Conservation (phyloP, 352 stramenopile genomes). For the Globisporangium yorkense region DNA sequence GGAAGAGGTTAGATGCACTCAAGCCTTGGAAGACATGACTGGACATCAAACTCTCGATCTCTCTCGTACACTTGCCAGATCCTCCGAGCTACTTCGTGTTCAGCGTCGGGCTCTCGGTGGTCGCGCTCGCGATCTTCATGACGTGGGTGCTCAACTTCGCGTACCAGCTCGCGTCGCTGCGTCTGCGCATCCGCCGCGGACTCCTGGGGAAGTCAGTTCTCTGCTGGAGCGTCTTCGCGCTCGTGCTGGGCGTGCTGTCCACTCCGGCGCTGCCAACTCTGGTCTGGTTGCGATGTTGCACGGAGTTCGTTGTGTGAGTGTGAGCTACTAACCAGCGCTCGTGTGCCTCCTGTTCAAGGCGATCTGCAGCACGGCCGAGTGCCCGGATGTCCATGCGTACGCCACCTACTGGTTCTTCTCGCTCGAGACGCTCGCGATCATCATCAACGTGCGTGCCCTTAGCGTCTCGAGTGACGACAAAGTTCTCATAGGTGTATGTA, state of each 20-base stretch:
- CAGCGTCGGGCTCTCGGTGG: conserved; percentile 27
- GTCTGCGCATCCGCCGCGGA: conserved; percentile 15
- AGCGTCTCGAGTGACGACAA: no score
- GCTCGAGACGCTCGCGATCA: conserved; percentile 26
- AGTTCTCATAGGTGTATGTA: no score
- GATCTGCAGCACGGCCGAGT: conserved; percentile 25
- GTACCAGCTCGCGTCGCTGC: conserved; percentile 25
- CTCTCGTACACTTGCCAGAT: conserved; percentile 14
- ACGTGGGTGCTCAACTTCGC: conserved; percentile 43
- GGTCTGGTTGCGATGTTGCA: conserved; percentile 1
- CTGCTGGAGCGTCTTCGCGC: conserved; percentile 14
- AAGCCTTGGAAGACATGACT: no score
- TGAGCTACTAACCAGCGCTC: no score
- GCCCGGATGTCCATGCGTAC: conserved; percentile 19
- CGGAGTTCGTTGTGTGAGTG: neutral
- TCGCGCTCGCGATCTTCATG: conserved; percentile 30
- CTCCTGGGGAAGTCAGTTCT: conserved; percentile 14
- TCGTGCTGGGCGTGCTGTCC: conserved; percentile 29
- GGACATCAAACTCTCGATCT: neutral
- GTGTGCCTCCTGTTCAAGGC: conserved; percentile 12
- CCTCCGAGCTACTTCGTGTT: conserved; percentile 37
- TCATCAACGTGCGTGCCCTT: conserved; percentile 25
- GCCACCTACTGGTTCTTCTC: conserved; percentile 37
- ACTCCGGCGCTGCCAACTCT: conserved; percentile 37
- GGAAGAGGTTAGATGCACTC: conserved; percentile 22